A percentile compares a stretch with the other conserved stretches of the same genome.
phyloP scores from a whole-genome alignment of 352 stramenopile species.

The Phytophthora megakarya region DNA sequence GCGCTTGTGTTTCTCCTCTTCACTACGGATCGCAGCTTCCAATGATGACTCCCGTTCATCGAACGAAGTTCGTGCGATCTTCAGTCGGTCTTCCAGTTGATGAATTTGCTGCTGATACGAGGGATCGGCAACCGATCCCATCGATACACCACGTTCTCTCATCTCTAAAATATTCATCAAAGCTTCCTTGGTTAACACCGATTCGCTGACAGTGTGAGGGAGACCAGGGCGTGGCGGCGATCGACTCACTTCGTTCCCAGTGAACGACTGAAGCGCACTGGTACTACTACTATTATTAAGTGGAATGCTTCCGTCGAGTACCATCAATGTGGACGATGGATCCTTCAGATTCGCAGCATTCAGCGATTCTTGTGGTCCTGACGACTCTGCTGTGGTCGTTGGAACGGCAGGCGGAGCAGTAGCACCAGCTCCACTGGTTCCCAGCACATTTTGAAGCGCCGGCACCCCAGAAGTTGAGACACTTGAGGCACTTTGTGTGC shows the following conservation, averaged over 20 bases:
- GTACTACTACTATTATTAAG: constrained; percentile 40
- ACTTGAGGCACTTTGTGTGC: constrained; percentile 23
- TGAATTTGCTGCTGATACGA: constrained; percentile 65
- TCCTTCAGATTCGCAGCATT: constrained; percentile 32
- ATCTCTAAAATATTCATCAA: constrained; percentile 46
- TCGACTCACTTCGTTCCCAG: constrained; percentile 35
- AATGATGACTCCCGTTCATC: constrained; percentile 75
- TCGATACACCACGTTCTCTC: constrained; percentile 63
- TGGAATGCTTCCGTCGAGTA: constrained; percentile 30
- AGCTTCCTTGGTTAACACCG: constrained; percentile 45
- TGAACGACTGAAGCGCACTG: constrained; percentile 19
- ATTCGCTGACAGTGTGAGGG: constrained; percentile 54
- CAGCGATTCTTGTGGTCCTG: constrained; percentile 25
- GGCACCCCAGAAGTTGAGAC: constrained; percentile 20
- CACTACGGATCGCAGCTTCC: constrained; percentile 72
- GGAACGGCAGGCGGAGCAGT: constrained; percentile 7
- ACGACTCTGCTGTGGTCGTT: constrained; percentile 17
- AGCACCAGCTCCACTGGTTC: constrained; percentile 16
- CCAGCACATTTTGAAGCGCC: constrained; percentile 25
- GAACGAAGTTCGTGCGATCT: constrained; percentile 58
- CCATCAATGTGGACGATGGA: constrained; percentile 39
- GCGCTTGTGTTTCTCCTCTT: constrained; percentile 83
- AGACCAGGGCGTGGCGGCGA: constrained; percentile 40
- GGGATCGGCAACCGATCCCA: constrained; percentile 60
- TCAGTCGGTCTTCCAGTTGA: constrained; percentile 69